Base-by-base conservation (phyloP, 371 early-diverging fungal species). In the Syncephalastrum monosporum region DNA sequence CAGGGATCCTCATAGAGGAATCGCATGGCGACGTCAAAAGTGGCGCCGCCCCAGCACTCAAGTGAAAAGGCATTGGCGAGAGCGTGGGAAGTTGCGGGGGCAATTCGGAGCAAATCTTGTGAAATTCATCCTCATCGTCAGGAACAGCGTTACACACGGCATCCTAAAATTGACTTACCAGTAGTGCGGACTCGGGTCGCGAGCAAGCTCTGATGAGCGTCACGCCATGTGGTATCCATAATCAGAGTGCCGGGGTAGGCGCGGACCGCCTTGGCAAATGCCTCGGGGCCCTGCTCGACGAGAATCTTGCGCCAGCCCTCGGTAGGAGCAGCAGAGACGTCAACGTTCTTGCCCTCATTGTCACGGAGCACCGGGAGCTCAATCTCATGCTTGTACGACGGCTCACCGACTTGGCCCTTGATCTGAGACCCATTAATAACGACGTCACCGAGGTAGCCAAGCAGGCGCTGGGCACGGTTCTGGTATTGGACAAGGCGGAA, bases 1-100 rank as follows among this genome's bases (percentile, higher is more conserved):
- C 95, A 97, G 41, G 96, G 96, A 71, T 93, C 93, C 67, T 96
- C 97, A 59, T 91, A 83, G 61, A 96, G 75, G 87, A 96, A 97
- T 50, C 95, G 89, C 90, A 96, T 86, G 1, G 94, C 86, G 12
- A 97, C 96, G 68, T 97, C 96, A 69, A 97, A 97, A 0, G 96
- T 96, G 27, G 96, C 97, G 33, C 96, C 96, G 57, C 92, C 93
- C 92, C 92, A 93, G 80, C 91, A 90, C 71, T 96, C 97, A 17
- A 96, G 77, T 12, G 95, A 85, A 74, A 90, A 97, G 12, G 94
- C 92, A 55, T 92, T 91, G 42, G 80, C 64, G 56, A 97, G 74
- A 19, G 90, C 95, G 67, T 93, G 93, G 3, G 94, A 84, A 4
- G 97, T 96, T 38, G 86, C 77, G 10, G 88, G 79, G 8, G 97